Base-by-base conservation (phyloP, 352 stramenopile genomes). In the Saprolegnia diclina region DNA sequence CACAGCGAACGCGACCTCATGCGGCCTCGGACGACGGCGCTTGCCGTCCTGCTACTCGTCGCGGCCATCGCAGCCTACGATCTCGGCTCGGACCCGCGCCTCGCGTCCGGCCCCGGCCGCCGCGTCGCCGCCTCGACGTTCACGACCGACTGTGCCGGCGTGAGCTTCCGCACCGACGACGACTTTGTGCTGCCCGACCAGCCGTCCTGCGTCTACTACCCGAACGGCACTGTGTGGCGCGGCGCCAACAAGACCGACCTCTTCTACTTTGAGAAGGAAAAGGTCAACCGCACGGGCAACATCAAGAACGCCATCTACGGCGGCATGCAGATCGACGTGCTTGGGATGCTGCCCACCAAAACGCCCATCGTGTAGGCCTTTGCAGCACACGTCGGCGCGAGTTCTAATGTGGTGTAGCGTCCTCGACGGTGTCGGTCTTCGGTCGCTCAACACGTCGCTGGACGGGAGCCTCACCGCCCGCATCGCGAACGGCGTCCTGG, bases 271-370 rank as follows among this genome's bases (percentile, higher is more conserved):
- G n/a, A n/a, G n/a, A n/a, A n/a, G n/a, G n/a, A n/a, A n/a, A n/a
- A n/a, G n/a, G n/a, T n/a, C n/a, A n/a, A n/a, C 7, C 1, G 3
- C 3, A 61, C 63, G 16, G 19, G 29, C 16, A 57, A 69, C 53
- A 13, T 69, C 45, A 69, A 69, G 46, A 69, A 69, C 24, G 48
- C 53, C 26, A 69, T 69, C 16, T 52, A 45, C 1, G 63, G 63
- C 38, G 63, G 63, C 26, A 50, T 69, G n/a, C 9, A 69, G 5
- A 32, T 69, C 35, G 26, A n/a, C 7, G 4, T n/a, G 2, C 44
- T 69, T 13, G 63, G 50, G 10, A 44, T 19, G 4, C 61, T 52
- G 63, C 63, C 63, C 7, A 69, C 46, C 50, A 24, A 21, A 5
- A 45, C 5, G 4, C 44, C 53, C 29, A 18, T 69, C 6, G 19